A percentile compares a stretch with the other conserved stretches of the same genome.
phyloP scores from a whole-genome alignment of 164 flowering plant genomes.

The Warburgia ugandensis region DNA sequence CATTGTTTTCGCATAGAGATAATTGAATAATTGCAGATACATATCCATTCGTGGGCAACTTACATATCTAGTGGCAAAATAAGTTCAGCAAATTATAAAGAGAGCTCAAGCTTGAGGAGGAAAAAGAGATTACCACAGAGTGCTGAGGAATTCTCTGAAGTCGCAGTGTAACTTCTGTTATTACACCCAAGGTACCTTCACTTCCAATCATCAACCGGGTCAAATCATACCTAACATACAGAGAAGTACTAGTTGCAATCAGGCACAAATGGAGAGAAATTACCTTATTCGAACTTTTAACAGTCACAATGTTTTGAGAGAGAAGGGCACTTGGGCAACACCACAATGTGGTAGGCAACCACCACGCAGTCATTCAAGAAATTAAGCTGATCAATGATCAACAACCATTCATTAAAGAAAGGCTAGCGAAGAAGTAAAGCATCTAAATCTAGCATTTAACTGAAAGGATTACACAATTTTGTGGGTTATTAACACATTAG shows the following conservation, averaged over 20 bases:
- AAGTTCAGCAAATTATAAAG: neutral
- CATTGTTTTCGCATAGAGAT: no score
- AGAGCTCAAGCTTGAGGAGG: neutral
- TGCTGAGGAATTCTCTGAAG: conserved; percentile 86
- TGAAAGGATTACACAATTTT: no score
- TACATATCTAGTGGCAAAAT: neutral
- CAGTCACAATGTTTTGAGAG: neutral
- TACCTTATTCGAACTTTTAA: neutral
- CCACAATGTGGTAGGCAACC: no score
- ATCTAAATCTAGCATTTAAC: no score
- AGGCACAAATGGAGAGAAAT: neutral
- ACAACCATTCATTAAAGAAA: no score
- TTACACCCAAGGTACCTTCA: conserved; percentile 95
- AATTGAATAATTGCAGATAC: no score
- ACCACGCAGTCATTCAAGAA: no score
- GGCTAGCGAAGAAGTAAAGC: no score
- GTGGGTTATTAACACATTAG: no score
- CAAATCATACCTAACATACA: conserved; percentile 65
- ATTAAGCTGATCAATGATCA: no score
- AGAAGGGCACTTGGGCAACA: no score
- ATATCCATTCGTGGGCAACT: no score
- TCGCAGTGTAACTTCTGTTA: conserved; percentile 86
- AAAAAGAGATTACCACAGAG: conserved; percentile 62
- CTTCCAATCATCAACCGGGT: conserved; percentile 95
- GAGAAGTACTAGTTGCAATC: neutral